Conservation (phyloP, 1,284 basidiomycete genomes). For the Fomitopsis schrenkii region DNA sequence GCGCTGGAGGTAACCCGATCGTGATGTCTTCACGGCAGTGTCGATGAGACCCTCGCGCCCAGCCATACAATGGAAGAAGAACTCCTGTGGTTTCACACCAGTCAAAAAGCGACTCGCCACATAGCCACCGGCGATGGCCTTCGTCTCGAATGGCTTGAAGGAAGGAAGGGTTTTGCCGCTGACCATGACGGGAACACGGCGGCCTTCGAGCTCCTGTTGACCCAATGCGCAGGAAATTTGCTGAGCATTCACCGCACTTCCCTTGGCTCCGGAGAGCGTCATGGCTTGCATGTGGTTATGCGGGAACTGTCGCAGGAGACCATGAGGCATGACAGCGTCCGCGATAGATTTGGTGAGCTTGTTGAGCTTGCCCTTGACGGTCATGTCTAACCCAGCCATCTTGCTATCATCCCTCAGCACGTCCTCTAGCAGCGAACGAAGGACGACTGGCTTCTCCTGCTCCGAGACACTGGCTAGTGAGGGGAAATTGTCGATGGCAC, state of each 20-base stretch:
- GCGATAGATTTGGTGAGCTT: constrained; percentile 90
- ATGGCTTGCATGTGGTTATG: constrained; percentile 99
- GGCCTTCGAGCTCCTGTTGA: constrained; percentile 97
- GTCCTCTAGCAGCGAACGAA: constrained; percentile 77
- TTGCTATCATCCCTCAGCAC: constrained; percentile 97
- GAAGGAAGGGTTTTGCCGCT: constrained; percentile 98
- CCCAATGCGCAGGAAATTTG: constrained; percentile 98
- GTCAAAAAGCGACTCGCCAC: constrained; percentile 99
- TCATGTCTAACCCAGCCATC: constrained; percentile 93
- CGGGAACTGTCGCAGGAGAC: constrained; percentile 90
- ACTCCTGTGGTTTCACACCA: constrained; percentile 97
- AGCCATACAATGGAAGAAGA: constrained; percentile 99
- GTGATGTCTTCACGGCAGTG: constrained; percentile 98
- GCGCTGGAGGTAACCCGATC: constrained; percentile 97
- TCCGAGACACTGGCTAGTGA: constrained; percentile 50
- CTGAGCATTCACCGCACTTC: constrained; percentile 95
- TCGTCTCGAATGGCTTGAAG: constrained; percentile 97
- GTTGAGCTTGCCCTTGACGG: constrained; percentile 82
- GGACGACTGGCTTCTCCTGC: constrained; percentile 47
- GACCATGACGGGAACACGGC: constrained; percentile 98
- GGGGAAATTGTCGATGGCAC: constrained; percentile 88
- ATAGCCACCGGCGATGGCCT: constrained; percentile 97
- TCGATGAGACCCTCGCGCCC: constrained; percentile 99
- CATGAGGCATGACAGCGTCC: constrained; percentile 86
- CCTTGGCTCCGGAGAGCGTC: constrained; percentile 98